These are phyloP conservation scores for Aspergillus phoenicis DNA, from an alignment of 2,329 filamentous ascomycete species.

Conservation along the genomic window DNA sequence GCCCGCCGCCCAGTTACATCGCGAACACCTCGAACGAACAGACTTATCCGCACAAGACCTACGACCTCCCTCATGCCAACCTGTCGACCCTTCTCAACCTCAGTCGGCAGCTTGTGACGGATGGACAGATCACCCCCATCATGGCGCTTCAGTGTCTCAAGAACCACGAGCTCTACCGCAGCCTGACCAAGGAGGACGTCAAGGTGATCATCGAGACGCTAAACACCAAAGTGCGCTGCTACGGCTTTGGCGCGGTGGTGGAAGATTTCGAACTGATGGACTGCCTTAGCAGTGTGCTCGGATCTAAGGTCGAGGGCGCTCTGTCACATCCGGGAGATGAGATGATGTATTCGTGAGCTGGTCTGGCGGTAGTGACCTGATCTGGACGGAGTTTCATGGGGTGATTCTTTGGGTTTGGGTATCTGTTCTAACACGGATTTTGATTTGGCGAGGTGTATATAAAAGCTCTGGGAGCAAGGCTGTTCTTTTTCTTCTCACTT, in stretches of 20 bases:
- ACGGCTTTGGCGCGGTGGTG: constrained; percentile 75
- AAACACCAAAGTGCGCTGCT: constrained; percentile 80
- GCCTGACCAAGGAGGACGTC: constrained; percentile 70
- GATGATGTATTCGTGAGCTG: constrained; percentile 35
- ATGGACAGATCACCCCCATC: constrained; percentile 84
- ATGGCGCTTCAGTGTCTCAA: constrained; percentile 90
- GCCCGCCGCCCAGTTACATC: constrained; percentile 71
- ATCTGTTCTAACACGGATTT: neutral
- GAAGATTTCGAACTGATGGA: constrained; percentile 70
- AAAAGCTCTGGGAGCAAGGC: constrained; percentile 10
- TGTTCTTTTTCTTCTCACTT: neutral
- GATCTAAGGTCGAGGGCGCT: constrained; percentile 35
- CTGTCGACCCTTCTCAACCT: constrained; percentile 81
- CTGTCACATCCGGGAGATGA: constrained; percentile 33
- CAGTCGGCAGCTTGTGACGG: constrained; percentile 77
- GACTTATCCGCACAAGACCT: constrained; percentile 70
- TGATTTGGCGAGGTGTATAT: constrained; percentile 10
- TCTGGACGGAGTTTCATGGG: neutral
- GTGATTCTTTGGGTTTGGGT: constrained; percentile 1
- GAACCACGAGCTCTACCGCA: constrained; percentile 67
- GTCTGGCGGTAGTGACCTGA: too few species aligned
- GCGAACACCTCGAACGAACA: constrained; percentile 55
- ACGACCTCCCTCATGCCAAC: constrained; percentile 75
- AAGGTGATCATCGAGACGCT: constrained; percentile 72
- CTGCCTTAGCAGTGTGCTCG: constrained; percentile 72